Conservation (phyloP, 2,329 filamentous ascomycete species). For the Hypoxylon sp. region DNA sequence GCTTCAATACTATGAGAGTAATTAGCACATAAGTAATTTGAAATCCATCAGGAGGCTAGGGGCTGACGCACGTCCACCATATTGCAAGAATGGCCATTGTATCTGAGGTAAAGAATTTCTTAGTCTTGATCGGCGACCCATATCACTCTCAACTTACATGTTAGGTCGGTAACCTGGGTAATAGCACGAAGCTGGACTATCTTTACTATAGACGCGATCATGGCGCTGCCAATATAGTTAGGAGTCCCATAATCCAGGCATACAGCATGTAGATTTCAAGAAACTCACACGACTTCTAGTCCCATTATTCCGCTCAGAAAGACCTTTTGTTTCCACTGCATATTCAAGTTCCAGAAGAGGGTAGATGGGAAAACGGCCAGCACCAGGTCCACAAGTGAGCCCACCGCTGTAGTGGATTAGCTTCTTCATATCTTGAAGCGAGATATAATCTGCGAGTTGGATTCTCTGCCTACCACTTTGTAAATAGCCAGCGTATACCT, state of each 20-base stretch:
- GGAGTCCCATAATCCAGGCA: neutral
- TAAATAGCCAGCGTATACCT: constrained; percentile 39
- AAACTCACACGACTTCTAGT: constrained; percentile 37
- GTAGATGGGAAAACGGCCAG: constrained; percentile 41
- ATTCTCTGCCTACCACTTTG: constrained; percentile 40
- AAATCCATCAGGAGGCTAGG: neutral
- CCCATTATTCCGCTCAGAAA: constrained; percentile 39
- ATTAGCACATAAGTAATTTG: neutral
- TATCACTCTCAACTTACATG: constrained; percentile 12
- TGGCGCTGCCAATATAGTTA: constrained; percentile 26
- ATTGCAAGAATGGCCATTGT: constrained; percentile 34
- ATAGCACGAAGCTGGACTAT: constrained; percentile 26
- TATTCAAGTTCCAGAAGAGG: constrained; percentile 42
- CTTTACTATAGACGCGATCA: constrained; percentile 41
- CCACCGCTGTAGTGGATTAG: constrained; percentile 27
- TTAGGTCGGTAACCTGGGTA: neutral
- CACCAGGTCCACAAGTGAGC: constrained; percentile 36
- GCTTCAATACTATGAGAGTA: constrained; percentile 28
- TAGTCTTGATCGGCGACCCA: neutral
- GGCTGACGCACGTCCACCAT: constrained; percentile 30
- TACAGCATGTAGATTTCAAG: neutral
- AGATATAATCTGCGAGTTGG: neutral
- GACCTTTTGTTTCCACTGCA: constrained; percentile 37
- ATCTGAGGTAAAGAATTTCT: constrained; percentile 14
- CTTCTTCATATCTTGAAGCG: neutral